Conservation (phyloP, 139 green algal genomes). For the Coelastrella sp. region DNA sequence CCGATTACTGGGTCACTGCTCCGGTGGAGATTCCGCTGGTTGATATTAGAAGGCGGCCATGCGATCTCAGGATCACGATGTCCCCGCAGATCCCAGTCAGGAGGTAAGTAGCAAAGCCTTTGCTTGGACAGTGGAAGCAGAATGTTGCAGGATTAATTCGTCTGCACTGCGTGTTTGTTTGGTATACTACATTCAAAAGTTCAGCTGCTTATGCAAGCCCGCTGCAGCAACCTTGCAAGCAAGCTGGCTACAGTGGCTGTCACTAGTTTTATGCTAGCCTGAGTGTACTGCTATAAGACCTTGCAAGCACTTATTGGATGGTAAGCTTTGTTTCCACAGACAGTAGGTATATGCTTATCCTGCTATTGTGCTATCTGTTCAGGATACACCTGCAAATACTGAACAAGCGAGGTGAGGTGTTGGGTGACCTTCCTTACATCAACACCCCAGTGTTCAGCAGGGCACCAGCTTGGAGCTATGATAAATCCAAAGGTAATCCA, state of each 20-base stretch:
- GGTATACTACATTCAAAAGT: too few species aligned
- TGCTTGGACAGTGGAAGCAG: too few species aligned
- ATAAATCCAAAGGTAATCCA: neutral
- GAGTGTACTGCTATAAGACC: too few species aligned
- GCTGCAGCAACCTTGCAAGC: too few species aligned
- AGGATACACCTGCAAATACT: neutral
- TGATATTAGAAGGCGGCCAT: neutral
- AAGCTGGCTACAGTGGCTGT: too few species aligned
- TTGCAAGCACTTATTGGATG: too few species aligned
- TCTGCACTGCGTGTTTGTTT: too few species aligned
- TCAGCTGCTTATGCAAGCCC: too few species aligned
- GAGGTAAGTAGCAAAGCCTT: neutral
- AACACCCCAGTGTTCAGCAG: conserved; percentile 12
- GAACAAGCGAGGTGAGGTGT: neutral
- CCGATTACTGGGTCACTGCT: neutral
- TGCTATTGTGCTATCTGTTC: neutral
- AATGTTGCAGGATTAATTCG: too few species aligned
- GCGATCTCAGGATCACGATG: conserved; percentile 8
- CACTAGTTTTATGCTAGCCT: too few species aligned
- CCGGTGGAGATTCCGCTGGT: neutral
- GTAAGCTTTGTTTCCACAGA: too few species aligned
- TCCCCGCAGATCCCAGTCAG: conserved; percentile 19
- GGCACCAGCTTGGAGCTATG: neutral
- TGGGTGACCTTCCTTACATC: neutral
- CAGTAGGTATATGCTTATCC: too few species aligned